Evolutionary conservation across 2,329 filamentous ascomycete species (phyloP).

Genomic region (Coniochaeta sp.): DNA sequence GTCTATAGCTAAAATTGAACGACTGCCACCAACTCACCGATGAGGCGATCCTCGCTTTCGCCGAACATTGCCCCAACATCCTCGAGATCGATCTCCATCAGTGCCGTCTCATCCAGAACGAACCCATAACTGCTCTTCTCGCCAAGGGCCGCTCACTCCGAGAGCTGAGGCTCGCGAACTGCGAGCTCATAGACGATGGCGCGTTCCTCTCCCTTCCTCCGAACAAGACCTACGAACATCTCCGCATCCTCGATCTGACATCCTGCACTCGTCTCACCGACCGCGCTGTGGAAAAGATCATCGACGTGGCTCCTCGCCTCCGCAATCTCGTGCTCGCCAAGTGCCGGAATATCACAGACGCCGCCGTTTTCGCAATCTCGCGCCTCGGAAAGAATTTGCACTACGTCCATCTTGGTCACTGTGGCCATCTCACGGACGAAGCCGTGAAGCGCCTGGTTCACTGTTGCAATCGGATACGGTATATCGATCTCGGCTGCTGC

Average conservation of each 20-base stretch:
- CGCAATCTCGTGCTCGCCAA: slow-evolving; percentile 93
- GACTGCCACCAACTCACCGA: slow-evolving; percentile 83
- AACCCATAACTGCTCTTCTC: slow-evolving; percentile 75
- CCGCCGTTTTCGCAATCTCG: slow-evolving; percentile 79
- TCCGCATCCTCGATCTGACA: slow-evolving; percentile 90
- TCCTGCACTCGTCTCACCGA: slow-evolving; percentile 82
- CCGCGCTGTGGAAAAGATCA: slow-evolving; percentile 80
- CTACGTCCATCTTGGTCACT: slow-evolving; percentile 94
- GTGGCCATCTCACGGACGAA: slow-evolving; percentile 80
- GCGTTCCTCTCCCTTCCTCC: slow-evolving; percentile 76
- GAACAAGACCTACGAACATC: slow-evolving; percentile 68
- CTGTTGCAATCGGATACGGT: slow-evolving; percentile 85
- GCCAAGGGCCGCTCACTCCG: slow-evolving; percentile 75
- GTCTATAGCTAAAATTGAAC: slow-evolving; percentile 77
- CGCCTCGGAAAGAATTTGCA: slow-evolving; percentile 91
- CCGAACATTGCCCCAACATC: slow-evolving; percentile 81
- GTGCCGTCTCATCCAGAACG: slow-evolving; percentile 73
- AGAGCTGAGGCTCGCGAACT: slow-evolving; percentile 81
- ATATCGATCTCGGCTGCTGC: slow-evolving; percentile 97
- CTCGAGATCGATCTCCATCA: slow-evolving; percentile 94
- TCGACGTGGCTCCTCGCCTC: slow-evolving; percentile 76
- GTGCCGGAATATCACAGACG: slow-evolving; percentile 87
- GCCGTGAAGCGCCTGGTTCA: slow-evolving; percentile 80
- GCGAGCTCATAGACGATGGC: slow-evolving; percentile 75
- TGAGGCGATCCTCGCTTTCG: slow-evolving; percentile 75